phyloP scores from a whole-genome alignment of 1,139 yeast genomes.

The Meyerozyma guilliermondii region DNA sequence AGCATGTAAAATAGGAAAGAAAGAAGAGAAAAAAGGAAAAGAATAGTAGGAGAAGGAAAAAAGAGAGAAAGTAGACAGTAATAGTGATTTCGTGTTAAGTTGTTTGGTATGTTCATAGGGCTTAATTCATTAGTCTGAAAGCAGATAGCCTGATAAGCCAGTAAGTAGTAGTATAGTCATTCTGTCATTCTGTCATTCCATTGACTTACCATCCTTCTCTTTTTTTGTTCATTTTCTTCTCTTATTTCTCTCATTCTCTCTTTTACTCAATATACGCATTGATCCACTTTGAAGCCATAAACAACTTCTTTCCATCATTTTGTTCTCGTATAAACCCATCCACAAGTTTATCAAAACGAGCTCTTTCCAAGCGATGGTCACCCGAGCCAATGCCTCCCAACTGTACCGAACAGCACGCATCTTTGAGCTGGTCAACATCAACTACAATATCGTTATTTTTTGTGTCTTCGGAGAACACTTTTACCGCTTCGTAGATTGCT shows the following conservation, averaged over 20 bases:
- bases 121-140: too few species aligned
- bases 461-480: slow-evolving; percentile 44
- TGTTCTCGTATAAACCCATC: slow-evolving; percentile 55
- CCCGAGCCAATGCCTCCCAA: slow-evolving; percentile 40
- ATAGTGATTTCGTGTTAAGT: too few species aligned
- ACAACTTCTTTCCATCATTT: slow-evolving; percentile 51
- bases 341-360: slow-evolving; percentile 48
- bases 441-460: slow-evolving; percentile 32
- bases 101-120: too few species aligned
- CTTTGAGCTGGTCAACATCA: slow-evolving; percentile 46
- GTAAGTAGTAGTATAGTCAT: too few species aligned
- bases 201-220: too few species aligned
- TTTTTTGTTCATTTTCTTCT: too few species aligned
- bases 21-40: not conserved
- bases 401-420: slow-evolving; percentile 44
- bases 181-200: too few species aligned
- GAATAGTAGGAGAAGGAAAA: not conserved
- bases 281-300: slow-evolving; percentile 56
- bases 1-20: slow-evolving; percentile 8
- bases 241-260: too few species aligned
- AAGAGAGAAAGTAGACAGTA: too few species aligned
- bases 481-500: slow-evolving; percentile 61
- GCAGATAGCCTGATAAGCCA: too few species aligned
- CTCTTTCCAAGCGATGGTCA: slow-evolving; percentile 48
- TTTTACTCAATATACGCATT: slow-evolving; percentile 44